These are phyloP conservation scores for Sideroxylon spinosum DNA, from an alignment of 179 eudicot genomes.

Conservation along the genomic window DNA sequence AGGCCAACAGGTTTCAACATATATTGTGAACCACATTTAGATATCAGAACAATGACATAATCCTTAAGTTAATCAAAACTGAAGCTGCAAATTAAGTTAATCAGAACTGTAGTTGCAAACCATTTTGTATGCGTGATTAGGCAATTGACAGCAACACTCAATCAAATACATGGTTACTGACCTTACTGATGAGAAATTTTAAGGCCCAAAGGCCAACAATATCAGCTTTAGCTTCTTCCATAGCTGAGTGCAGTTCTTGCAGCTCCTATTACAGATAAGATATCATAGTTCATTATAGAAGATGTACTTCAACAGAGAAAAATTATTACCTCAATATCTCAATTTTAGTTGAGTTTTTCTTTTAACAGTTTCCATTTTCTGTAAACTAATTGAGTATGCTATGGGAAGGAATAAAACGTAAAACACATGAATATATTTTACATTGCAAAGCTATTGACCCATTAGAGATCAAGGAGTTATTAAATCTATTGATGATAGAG, in stretches of 20 bases:
- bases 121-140: not conserved
- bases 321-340: not conserved
- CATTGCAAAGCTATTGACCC: not conserved
- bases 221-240: slow-evolving; percentile 99
- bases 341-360: not conserved
- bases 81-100: not conserved
- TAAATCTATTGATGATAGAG: not conserved
- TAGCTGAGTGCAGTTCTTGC: slow-evolving; percentile 86
- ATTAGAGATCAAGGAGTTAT: too few relatives aligned
- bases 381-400: not conserved
- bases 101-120: not conserved
- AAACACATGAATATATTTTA: not conserved
- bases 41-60: not conserved
- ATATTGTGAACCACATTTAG: not conserved
- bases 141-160: not conserved
- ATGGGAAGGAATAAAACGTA: not conserved
- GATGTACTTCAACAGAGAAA: not conserved
- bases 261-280: slow-evolving; percentile 52
- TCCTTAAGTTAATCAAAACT: not conserved
- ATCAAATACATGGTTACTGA: slow-evolving; percentile 19
- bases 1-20: not conserved
- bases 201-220: slow-evolving; percentile 99
- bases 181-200: slow-evolving; percentile 67
- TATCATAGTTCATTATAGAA: not conserved
- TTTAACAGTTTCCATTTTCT: not conserved